These are phyloP conservation scores for Aspergillus puulaauensis DNA, from an alignment of 2,329 filamentous ascomycete genomes.

Conservation along the genomic window DNA sequence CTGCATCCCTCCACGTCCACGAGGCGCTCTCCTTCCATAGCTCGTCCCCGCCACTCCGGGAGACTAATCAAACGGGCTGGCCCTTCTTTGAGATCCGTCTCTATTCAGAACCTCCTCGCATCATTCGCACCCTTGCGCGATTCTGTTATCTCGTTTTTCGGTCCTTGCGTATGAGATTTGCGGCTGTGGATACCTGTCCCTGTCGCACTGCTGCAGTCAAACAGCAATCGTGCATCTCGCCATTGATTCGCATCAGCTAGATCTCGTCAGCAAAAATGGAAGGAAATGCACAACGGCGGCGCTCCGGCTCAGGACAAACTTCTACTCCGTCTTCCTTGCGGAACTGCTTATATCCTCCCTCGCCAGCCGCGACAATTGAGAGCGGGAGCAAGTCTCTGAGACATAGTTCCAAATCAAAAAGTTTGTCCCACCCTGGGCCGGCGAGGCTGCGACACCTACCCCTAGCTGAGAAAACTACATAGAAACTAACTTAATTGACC, in stretches of 20 bases:
- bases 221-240: constrained; percentile 24
- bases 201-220: constrained; percentile 19
- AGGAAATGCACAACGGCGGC: constrained; percentile 24
- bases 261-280: constrained; percentile 25
- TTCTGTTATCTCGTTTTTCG: constrained; percentile 10
- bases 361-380: constrained; percentile 18
- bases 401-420: constrained; percentile 19
- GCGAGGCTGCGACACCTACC: not conserved
- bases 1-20: not conserved
- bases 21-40: not conserved
- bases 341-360: constrained; percentile 25
- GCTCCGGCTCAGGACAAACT: constrained; percentile 24
- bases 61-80: constrained; percentile 11
- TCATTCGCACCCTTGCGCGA: constrained; percentile 18
- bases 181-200: constrained; percentile 17
- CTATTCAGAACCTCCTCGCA: constrained; percentile 8
- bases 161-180: constrained; percentile 9
- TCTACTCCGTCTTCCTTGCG: constrained; percentile 24
- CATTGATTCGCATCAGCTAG: constrained; percentile 26
- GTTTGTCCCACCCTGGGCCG: constrained; percentile 19
- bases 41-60: constrained; percentile 1
- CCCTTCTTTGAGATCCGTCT: constrained; percentile 11
- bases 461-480: constrained; percentile 4
- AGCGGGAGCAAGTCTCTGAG: constrained; percentile 20
- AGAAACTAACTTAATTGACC: constrained; percentile 16